Base-by-base conservation (phyloP, 179 eudicot genomes). In the Beta macrorhiza region DNA sequence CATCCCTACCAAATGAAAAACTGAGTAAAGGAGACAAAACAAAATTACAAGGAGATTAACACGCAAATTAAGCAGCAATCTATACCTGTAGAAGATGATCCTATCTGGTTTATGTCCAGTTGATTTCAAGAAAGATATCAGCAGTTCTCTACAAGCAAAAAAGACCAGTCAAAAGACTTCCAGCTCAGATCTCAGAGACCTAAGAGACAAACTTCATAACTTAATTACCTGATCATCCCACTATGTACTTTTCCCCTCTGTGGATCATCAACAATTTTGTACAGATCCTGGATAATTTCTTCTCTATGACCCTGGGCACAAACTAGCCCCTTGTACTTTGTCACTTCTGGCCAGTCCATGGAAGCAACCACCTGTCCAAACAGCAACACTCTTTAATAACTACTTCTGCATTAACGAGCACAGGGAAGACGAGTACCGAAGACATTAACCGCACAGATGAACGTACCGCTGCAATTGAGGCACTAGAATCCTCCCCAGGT, bases 401-500 rank as follows among this genome's bases (percentile, higher is more conserved):
- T 42, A 12, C 17, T 29, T 29, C 32, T 15, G 3, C 52, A 37
- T 25, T 49, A 32, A 5, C 15, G 56, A 51, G 8, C 14, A 73
- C 45, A 74, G 37, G 42, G 49, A 19, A 62, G 37, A n/a, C 0
- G 37, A 4, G 65, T 16, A 22, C 37, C 5, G 6, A n/a, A 42
- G 19, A 15, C 12, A 74, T 29, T 20, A 4, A 8, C 19, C 52
- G 32, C 2, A 7, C 11, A 25, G 22, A 55, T 11, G 5, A n/a
- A 53, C 85, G 74, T 89, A 95, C 99, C 19, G 98, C 98, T 37
- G 98, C 99, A 13, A 95, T 89, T 12, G 99, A 95, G n/a, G 98
- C 93, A 75, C 85, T 87, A 0, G 90, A 89, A 77, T 92, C 98
- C 84, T 96, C 99, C 76, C 99, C 98, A 0, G 92, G 91, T 20